Evolutionary conservation across 208 protist species (phyloP), one percentile per base, ranked within the genome.

Genomic region (Entamoeba invadens): DNA sequence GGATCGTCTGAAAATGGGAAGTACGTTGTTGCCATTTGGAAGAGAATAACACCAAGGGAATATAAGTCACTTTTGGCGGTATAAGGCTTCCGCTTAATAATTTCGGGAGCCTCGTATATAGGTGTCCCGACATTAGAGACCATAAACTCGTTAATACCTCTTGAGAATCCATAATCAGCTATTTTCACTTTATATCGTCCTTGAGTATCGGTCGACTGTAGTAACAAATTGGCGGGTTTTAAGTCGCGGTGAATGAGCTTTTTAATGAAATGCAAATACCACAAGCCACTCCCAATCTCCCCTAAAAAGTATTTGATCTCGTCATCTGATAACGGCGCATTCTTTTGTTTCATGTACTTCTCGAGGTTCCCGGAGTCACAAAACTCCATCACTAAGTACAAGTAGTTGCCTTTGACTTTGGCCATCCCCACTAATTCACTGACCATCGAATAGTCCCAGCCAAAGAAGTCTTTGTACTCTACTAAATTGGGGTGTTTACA

Each of bases 81-180:
- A 91, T 91, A 91, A 6, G 25, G 16, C 21, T 91, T 25, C 21
- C 21, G 25, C 42, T 38, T 91, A 91, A 91, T 91, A 2, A 91
- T 38, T 92, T 95, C 94, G n/a, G 91, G 94, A 21, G 94, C 92
- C 45, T 93, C 93, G 45, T 77, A 95, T 72, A 68, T 92, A 6
- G 92, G 92, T n/a, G 92, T 93, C 6, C 93, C 94, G 38, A 72
- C 45, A 2, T 16, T 77, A 42, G 92, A 45, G 16, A 25, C 50
- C 50, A 68, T 68, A n/a, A 68, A 68, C 21, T 68, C 50, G 31
- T 68, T 68, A 68, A 68, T 68, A n/a, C 50, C 50, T 68, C 50
- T 68, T n/a, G 50, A 68, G 31, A 68, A 68, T 2, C 50, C 50
- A 68, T 68, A 68, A 3, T 68, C 50, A 68, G 50, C 50, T 68